phyloP scores from a whole-genome alignment of 2,329 filamentous ascomycete genomes.

The Plenodomus tracheiphilus region DNA sequence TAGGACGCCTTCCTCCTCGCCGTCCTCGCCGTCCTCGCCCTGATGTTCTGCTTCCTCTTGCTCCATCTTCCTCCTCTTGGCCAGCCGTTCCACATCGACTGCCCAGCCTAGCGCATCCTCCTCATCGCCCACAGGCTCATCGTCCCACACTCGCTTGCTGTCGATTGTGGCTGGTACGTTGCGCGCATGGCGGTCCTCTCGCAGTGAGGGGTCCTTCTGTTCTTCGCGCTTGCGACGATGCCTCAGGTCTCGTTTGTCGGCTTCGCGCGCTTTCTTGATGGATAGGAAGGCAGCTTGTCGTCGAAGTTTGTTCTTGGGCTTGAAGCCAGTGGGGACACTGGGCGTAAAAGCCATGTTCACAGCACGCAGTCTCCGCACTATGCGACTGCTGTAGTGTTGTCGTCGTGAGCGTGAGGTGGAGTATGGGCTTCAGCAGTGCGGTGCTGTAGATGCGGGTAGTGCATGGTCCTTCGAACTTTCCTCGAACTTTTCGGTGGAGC shows the following conservation, averaged over 20 bases:
- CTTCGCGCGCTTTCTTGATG: constrained; percentile 76
- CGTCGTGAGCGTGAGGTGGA: neutral
- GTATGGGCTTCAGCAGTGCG: neutral
- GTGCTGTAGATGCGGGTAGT: neutral
- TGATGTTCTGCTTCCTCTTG: constrained; percentile 37
- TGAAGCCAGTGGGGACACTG: constrained; percentile 54
- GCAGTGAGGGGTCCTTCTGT: constrained; percentile 76
- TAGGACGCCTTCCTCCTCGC: constrained; percentile 34
- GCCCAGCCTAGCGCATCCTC: constrained; percentile 49
- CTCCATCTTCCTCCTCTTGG: constrained; percentile 50
- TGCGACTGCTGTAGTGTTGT: neutral
- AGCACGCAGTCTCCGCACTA: neutral
- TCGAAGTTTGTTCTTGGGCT: constrained; percentile 75
- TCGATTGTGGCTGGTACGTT: constrained; percentile 67
- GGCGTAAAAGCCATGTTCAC: constrained; percentile 54
- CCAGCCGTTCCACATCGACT: constrained; percentile 50
- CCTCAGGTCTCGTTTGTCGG: constrained; percentile 73
- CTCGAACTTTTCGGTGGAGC: constrained; percentile 16
- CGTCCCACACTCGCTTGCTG: constrained; percentile 75
- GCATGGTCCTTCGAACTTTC: too few relatives aligned
- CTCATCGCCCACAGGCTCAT: constrained; percentile 55
- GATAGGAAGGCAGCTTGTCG: constrained; percentile 78
- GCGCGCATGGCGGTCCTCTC: constrained; percentile 70
- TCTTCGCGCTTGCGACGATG: constrained; percentile 83
- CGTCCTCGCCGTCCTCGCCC: constrained; percentile 18